Conservation (phyloP, 1,139 yeast species). For the Magnusiomyces clavatus region DNA sequence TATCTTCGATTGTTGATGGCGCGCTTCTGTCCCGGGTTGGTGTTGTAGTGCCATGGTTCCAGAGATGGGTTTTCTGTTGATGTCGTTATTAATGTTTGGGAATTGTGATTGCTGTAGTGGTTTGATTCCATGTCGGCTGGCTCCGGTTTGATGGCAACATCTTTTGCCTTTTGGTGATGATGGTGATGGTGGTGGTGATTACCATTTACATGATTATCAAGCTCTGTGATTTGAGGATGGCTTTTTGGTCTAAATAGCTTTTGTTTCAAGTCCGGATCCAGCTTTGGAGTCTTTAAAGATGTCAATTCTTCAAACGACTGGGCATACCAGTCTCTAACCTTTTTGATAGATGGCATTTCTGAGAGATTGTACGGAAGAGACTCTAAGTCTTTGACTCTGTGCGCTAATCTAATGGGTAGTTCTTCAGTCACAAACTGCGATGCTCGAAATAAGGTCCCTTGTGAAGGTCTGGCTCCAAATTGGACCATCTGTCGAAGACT, state of each 20-base stretch:
- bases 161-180: conserved; percentile 14
- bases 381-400: conserved; percentile 78
- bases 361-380: conserved; percentile 68
- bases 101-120: not conserved
- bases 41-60: conserved; percentile 16
- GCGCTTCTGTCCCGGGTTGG: conserved; percentile 9
- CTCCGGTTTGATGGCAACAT: conserved; percentile 27
- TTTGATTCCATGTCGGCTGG: conserved; percentile 15
- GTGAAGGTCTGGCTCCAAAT: conserved; percentile 71
- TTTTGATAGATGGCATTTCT: conserved; percentile 64
- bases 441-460: conserved; percentile 74
- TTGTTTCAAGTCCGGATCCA: conserved; percentile 10
- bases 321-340: conserved; percentile 85
- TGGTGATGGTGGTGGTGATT: conserved; percentile 10
- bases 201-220: not conserved
- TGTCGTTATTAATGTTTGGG: conserved; percentile 1
- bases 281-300: conserved; percentile 26
- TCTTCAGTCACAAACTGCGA: conserved; percentile 83
- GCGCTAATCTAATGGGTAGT: conserved; percentile 78
- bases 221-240: not conserved
- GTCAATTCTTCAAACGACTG: conserved; percentile 82
- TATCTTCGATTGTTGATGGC: conserved; percentile 38
- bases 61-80: conserved; percentile 15
- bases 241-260: conserved; percentile 8
- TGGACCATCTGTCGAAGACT: conserved; percentile 89